Evolutionary conservation across 2,329 filamentous ascomycete species (phyloP).

Genomic region (Alternaria viburni): DNA sequence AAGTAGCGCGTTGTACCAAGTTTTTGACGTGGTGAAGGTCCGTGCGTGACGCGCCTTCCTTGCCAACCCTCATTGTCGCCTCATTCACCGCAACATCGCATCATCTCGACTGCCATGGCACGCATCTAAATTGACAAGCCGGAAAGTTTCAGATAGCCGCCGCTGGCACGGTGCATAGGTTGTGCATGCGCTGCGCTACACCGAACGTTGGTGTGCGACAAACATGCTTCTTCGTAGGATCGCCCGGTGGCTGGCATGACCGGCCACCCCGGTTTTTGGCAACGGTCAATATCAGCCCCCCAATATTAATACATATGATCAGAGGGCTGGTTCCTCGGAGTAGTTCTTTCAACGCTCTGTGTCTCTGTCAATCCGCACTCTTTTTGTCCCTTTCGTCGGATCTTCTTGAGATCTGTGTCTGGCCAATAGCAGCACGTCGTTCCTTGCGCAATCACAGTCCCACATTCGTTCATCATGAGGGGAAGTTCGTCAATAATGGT

Average conservation of each 20-base stretch:
- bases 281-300: constrained; percentile 4
- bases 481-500: constrained; percentile 19
- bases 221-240: constrained; percentile 30
- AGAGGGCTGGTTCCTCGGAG: constrained; percentile 2
- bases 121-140: constrained; percentile 17
- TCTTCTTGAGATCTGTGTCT: not conserved
- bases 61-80: not conserved
- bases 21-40: constrained; percentile 8
- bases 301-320: constrained; percentile 17
- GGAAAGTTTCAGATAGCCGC: constrained; percentile 17
- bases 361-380: constrained; percentile 10
- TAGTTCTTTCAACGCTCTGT: constrained; percentile 14
- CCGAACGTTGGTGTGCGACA: constrained; percentile 27
- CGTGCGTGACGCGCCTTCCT: constrained; percentile 10
- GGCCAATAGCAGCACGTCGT: constrained; percentile 21
- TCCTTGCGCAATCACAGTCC: constrained; percentile 4
- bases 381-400: constrained; percentile 5
- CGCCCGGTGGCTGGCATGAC: constrained; percentile 28
- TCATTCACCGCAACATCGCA: constrained; percentile 11
- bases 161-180: constrained; percentile 23
- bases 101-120: constrained; percentile 7
- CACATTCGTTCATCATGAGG: constrained; percentile 23
- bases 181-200: constrained; percentile 18
- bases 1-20: not conserved
- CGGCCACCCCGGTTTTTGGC: constrained; percentile 26